Evolutionary conservation across 805 yeast species (phyloP).

Genomic region (Hanseniaspora hatyaiensis): DNA sequence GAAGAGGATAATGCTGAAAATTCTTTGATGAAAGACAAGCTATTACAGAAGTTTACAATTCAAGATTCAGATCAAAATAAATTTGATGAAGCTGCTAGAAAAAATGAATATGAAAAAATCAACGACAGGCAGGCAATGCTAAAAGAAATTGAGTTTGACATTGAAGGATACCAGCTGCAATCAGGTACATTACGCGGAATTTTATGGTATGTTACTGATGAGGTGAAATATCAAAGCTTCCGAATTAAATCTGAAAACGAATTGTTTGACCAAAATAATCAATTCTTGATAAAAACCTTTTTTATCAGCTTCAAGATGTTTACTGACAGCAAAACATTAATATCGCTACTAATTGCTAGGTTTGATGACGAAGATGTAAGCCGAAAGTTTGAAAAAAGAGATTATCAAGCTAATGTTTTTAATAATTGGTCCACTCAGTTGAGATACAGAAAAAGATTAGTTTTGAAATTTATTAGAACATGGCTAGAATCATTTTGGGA

Average conservation of each 20-base stretch:
- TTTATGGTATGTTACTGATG: conserved; percentile 36
- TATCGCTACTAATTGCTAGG: conserved; percentile 55
- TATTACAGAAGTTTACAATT: conserved; percentile 17
- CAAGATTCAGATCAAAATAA: conserved; percentile 2
- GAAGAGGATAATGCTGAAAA: conserved; percentile 22
- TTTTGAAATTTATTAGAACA: conserved; percentile 55
- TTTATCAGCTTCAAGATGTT: conserved; percentile 66
- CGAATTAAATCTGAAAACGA: conserved; percentile 27
- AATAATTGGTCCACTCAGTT: conserved; percentile 31
- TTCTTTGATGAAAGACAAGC: conserved; percentile 28
- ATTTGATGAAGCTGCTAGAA: conserved; percentile 11
- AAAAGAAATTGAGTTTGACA: conserved; percentile 28
- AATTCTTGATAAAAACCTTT: conserved; percentile 59
- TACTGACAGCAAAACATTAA: conserved; percentile 51
- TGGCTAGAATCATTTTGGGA: conserved; percentile 94
- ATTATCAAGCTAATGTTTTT: conserved; percentile 3
- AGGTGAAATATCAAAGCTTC: conserved; percentile 51
- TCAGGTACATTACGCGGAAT: conserved; percentile 16
- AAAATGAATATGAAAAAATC: conserved; percentile 15
- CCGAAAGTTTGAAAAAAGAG: conserved; percentile 32
- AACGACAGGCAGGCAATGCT: conserved; percentile 25
- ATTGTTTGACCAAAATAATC: conserved; percentile 50
- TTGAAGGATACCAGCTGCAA: conserved; percentile 28
- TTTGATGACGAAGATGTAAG: conserved; percentile 41
- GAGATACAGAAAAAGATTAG: conserved; percentile 52